Evolutionary conservation across 164 flowering plant species (phyloP).

Genomic region (Aristolochia fimbriata): DNA sequence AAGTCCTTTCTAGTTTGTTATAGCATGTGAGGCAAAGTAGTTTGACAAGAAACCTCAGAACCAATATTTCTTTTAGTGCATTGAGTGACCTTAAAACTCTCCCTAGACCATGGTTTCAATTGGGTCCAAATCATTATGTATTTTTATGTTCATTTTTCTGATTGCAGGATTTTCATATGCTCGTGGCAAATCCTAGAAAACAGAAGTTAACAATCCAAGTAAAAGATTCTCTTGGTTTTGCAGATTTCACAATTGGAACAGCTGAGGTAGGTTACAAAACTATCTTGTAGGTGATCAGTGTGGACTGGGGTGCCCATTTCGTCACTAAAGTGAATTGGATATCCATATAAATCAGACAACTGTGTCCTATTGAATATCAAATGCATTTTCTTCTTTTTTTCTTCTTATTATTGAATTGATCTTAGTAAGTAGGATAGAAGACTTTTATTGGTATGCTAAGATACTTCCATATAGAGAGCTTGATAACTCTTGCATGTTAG

Average conservation of each 20-base stretch:
- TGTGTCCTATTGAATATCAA: too few relatives aligned
- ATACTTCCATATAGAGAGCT: too few relatives aligned
- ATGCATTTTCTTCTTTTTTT: too few relatives aligned
- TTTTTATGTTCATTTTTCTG: constrained; percentile 9
- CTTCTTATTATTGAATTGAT: too few relatives aligned
- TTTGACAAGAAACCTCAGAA: too few relatives aligned
- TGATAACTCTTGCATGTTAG: too few relatives aligned
- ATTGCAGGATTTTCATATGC: constrained; percentile 85
- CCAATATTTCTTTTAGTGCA: too few relatives aligned
- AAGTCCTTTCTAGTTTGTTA: too few relatives aligned
- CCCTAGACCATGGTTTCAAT: not conserved
- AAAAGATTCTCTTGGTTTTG: constrained; percentile 72
- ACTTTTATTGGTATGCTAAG: too few relatives aligned
- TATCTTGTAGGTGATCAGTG: constrained; percentile 2
- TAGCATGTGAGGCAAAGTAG: not conserved
- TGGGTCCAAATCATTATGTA: not conserved
- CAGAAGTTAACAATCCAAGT: constrained; percentile 66
- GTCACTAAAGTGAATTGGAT: not conserved
- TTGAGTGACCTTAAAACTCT: too few relatives aligned
- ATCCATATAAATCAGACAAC: not conserved
- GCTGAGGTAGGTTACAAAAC: constrained; percentile 57
- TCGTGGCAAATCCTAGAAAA: constrained; percentile 70
- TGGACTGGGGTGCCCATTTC: not conserved
- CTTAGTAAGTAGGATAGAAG: too few relatives aligned
- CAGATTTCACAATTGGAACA: constrained; percentile 59